phyloP scores from a whole-genome alignment of 2,329 filamentous ascomycete species.

The Diaporthe humulicola region DNA sequence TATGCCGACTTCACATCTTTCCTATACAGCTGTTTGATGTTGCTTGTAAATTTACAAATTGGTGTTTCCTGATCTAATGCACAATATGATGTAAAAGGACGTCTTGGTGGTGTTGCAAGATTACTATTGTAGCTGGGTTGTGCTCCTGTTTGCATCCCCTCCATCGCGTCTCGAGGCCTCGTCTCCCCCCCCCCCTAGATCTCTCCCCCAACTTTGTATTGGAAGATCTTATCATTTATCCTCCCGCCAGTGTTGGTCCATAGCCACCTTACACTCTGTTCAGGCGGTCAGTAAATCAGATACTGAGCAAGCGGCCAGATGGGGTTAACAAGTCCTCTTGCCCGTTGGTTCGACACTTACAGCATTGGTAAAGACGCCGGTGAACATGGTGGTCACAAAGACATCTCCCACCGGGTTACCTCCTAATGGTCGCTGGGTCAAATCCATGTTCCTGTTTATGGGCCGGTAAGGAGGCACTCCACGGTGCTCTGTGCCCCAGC shows the following conservation, averaged over 20 bases:
- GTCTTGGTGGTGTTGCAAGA: background rate
- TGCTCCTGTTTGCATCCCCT: background rate
- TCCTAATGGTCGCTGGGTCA: constrained; percentile 44
- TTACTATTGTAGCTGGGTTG: background rate
- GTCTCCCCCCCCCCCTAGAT: constrained; percentile 34
- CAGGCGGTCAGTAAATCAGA: background rate
- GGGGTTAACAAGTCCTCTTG: background rate
- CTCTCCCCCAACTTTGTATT: constrained; percentile 45
- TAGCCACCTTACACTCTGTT: constrained; percentile 42
- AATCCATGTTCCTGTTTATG: constrained; percentile 45
- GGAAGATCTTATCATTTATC: constrained; percentile 42
- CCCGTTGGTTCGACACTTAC: constrained; percentile 41
- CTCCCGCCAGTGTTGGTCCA: constrained; percentile 45
- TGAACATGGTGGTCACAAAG: constrained; percentile 47
- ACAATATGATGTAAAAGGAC: background rate
- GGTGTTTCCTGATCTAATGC: background rate
- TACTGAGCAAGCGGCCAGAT: background rate
- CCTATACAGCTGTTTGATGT: background rate
- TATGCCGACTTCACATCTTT: too few relatives aligned
- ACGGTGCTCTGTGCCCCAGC: constrained; percentile 45
- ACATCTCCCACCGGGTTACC: constrained; percentile 43
- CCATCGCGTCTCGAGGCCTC: background rate
- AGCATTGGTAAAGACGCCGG: constrained; percentile 45
- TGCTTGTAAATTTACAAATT: background rate
- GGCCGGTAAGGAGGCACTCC: constrained; percentile 47